Evolutionary conservation across 2,329 filamentous ascomycete species (phyloP).

Genomic region (Apiospora hydei): DNA sequence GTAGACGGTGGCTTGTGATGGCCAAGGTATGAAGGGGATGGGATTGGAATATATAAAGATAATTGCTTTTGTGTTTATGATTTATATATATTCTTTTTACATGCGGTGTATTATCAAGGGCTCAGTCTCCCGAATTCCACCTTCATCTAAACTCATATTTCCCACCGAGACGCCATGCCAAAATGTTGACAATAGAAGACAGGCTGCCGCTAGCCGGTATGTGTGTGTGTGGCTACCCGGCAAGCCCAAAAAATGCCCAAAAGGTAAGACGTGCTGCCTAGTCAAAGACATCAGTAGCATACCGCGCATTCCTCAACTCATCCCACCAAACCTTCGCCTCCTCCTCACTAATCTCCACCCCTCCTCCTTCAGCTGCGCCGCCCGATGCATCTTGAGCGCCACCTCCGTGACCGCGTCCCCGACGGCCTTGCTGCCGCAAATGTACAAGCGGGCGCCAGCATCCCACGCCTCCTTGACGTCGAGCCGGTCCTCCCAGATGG

Average conservation of each 20-base stretch:
- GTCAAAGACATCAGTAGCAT: conserved; percentile 68
- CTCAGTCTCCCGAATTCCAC: background rate
- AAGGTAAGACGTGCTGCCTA: conserved; percentile 33
- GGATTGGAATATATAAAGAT: background rate
- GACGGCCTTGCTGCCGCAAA: conserved; percentile 60
- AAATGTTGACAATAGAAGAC: background rate
- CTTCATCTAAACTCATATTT: background rate
- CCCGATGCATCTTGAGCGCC: conserved; percentile 44
- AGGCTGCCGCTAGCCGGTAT: background rate
- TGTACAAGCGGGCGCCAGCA: conserved; percentile 54
- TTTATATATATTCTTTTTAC: background rate
- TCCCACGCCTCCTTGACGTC: conserved; percentile 32
- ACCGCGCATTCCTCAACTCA: conserved; percentile 59
- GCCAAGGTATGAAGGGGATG: background rate
- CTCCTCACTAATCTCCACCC: conserved; percentile 45
- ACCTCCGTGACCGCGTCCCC: conserved; percentile 55
- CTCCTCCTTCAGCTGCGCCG: conserved; percentile 35
- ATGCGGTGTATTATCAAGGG: background rate
- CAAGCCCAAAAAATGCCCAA: background rate
- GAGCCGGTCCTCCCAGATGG: conserved; percentile 34
- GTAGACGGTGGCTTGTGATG: background rate
- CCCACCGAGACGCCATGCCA: conserved; percentile 5
- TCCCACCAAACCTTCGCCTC: conserved; percentile 57
- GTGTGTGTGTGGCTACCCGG: background rate
- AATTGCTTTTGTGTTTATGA: background rate